phyloP scores from a whole-genome alignment of 768 basidiomycete species.

The Tricholoma sp. region DNA sequence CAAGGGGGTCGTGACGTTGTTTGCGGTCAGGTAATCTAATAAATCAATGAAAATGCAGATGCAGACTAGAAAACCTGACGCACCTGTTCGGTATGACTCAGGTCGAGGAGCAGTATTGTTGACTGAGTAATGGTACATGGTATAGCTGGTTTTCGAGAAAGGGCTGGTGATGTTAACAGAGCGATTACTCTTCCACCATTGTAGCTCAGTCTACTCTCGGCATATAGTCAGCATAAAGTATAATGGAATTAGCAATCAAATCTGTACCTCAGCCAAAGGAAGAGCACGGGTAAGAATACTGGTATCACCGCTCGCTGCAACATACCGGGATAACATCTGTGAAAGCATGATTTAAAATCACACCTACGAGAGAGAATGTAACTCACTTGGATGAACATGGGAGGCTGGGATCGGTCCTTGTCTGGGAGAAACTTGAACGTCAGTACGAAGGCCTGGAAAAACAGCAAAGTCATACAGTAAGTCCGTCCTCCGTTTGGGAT shows the following conservation, averaged over 20 bases:
- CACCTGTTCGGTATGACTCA: conserved; percentile 71
- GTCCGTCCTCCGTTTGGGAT: conserved; percentile 93
- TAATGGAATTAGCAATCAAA: background rate
- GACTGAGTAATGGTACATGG: conserved; percentile 70
- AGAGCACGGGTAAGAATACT: conserved; percentile 74
- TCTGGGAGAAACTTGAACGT: conserved; percentile 34
- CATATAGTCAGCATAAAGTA: background rate
- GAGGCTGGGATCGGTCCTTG: conserved; percentile 89
- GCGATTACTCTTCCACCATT: conserved; percentile 80
- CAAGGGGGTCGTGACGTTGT: conserved; percentile 47
- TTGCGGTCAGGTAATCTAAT: conserved; percentile 73
- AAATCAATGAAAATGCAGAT: conserved; percentile 1
- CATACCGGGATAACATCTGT: conserved; percentile 88
- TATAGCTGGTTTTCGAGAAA: conserved; percentile 59
- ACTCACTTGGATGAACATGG: conserved; percentile 72
- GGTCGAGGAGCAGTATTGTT: conserved; percentile 85
- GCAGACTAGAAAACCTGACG: conserved; percentile 7
- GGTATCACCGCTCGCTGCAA: conserved; percentile 64
- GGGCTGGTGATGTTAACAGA: conserved; percentile 64
- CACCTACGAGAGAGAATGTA: background rate
- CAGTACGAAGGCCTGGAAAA: background rate
- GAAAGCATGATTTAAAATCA: background rate
- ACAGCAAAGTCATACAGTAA: conserved; percentile 51
- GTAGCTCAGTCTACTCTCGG: conserved; percentile 58
- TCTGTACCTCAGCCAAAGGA: conserved; percentile 71